Evolutionary conservation across 179 eudicot genomes (phyloP).

Genomic region (Nepenthes alata): DNA sequence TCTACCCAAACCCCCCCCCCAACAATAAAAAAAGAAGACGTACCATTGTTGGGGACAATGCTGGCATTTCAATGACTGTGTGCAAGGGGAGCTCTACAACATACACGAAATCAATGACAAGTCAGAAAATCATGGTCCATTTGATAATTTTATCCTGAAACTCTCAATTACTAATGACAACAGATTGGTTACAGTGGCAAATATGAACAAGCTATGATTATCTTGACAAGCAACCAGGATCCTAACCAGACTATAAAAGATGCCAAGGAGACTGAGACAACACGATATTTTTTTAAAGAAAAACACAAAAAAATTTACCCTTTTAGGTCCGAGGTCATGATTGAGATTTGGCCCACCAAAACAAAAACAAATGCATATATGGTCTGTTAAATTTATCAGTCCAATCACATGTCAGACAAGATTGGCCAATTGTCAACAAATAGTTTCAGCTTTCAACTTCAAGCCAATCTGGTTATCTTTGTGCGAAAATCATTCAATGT

Average conservation of each 20-base stretch:
- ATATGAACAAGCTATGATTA: background rate
- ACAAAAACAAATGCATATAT: no score
- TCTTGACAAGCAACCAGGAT: background rate
- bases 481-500: no score
- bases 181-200: background rate
- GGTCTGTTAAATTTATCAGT: no score
- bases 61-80: slow-evolving; percentile 58
- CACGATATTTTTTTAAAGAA: no score
- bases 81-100: slow-evolving; percentile 45
- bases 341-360: no score
- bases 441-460: no score
- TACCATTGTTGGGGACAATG: slow-evolving; percentile 82
- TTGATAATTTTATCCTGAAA: background rate
- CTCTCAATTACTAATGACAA: background rate
- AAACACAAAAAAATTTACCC: no score
- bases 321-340: no score
- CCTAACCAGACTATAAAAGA: background rate
- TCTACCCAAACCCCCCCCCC: no score
- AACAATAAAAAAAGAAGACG: background rate
- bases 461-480: no score
- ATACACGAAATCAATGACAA: slow-evolving; percentile 10
- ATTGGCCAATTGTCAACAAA: no score
- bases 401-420: no score
- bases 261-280: background rate
- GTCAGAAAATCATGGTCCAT: slow-evolving; percentile 1